Base-by-base conservation (phyloP, 2,329 filamentous ascomycete genomes). In the Nothopassalora personata region DNA sequence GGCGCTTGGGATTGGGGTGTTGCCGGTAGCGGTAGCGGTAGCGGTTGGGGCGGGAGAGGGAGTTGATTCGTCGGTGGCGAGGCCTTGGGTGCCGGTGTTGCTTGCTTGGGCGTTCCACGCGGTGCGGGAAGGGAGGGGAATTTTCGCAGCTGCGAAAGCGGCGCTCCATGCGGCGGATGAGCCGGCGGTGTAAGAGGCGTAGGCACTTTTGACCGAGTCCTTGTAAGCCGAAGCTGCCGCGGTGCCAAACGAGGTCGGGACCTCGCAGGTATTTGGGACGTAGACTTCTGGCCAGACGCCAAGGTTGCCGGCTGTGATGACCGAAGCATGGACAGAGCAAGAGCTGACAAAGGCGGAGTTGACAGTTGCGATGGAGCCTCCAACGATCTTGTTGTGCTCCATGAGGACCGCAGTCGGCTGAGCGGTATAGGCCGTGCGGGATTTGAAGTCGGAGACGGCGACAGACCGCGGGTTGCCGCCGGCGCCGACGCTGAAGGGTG, bases 401-500 rank as follows among this genome's bases (percentile, higher is more conserved):
- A 62, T 54, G 19, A 65, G 57, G 46, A 67, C 63, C 58, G 67
- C 50, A 1, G 63, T 54, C 4, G 71, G 69, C 1, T 62, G 61
- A 1, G 72, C 69, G 34, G 70, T 72, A 53, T 72, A 56, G 7
- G 77, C 77, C 6, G 72, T 76, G 53, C 77, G 74, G 3, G 70
- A 71, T 11, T 71, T 67, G 61, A 71, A 80, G 67, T 72, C 68
- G 7, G 63, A 54, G 13, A 77, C 74, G 15, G 78, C 77, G 7
- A 64, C 64, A 15, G 71, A 67, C 65, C 75, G 74, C 10, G 74
- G 74, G 60, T 79, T 76, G 54, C 76, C 13, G 58, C 71, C 43
- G 75, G 66, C 43, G 61, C 45, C 58, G 10, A 57, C 53, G 8
- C 48, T 53, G 23, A 60, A 62, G 4, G 60, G 57, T 31, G 57